phyloP scores from a whole-genome alignment of 1,284 basidiomycete genomes.

The Leucoagaricus sp. region DNA sequence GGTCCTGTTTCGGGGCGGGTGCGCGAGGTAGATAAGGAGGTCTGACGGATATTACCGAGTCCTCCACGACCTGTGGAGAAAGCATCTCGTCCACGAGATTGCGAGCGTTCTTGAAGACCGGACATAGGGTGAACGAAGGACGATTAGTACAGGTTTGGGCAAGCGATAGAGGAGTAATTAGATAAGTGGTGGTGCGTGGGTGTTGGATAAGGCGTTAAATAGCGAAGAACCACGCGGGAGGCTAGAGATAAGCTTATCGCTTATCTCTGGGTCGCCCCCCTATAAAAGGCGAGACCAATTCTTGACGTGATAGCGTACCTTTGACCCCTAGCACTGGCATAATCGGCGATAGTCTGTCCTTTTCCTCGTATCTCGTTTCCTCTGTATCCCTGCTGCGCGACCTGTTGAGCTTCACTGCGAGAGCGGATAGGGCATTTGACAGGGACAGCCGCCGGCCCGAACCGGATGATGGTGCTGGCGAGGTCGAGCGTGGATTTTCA shows the following conservation, averaged over 20 bases:
- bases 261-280: slow-evolving; percentile 10
- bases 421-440: slow-evolving; percentile 20
- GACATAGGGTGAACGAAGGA: neutral
- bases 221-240: slow-evolving; percentile 13
- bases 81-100: slow-evolving; percentile 44
- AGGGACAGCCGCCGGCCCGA: slow-evolving; percentile 16
- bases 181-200: neutral
- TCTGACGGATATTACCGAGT: slow-evolving; percentile 60
- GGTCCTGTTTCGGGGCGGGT: slow-evolving; percentile 39
- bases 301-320: slow-evolving; percentile 14
- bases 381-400: slow-evolving; percentile 21
- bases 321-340: slow-evolving; percentile 9
- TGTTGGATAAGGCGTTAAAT: neutral
- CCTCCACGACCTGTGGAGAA: slow-evolving; percentile 69
- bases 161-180: neutral
- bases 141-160: neutral
- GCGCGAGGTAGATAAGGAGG: slow-evolving; percentile 45
- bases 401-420: slow-evolving; percentile 27
- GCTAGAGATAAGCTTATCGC: slow-evolving; percentile 9
- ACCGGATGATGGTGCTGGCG: neutral
- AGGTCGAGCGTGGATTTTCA: neutral
- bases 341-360: slow-evolving; percentile 17
- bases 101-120: slow-evolving; percentile 34
- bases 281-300: slow-evolving; percentile 11
- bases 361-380: slow-evolving; percentile 14